Evolutionary conservation across 1,284 basidiomycete genomes (phyloP).

Genomic region (Trametes hirsuta): DNA sequence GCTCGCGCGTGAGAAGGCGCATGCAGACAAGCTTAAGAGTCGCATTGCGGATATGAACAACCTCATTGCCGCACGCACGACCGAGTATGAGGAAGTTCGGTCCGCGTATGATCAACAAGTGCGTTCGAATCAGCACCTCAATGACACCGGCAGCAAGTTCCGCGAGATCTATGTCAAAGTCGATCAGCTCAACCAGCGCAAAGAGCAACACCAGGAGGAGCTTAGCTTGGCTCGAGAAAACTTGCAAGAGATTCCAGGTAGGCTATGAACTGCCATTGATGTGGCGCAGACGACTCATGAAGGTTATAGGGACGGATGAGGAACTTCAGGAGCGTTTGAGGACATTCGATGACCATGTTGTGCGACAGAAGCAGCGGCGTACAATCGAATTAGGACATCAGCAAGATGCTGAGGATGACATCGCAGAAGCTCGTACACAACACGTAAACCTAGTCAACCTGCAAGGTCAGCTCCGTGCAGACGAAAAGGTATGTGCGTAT

Average conservation of each 20-base stretch:
- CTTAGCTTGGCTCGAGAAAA: constrained; percentile 68
- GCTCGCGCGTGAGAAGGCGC: constrained; percentile 83
- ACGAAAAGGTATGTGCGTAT: constrained; percentile 55
- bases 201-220: constrained; percentile 55
- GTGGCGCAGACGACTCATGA: constrained; percentile 2
- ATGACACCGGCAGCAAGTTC: constrained; percentile 85
- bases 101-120: constrained; percentile 68
- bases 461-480: constrained; percentile 64
- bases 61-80: constrained; percentile 71
- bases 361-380: constrained; percentile 54
- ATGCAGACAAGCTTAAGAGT: constrained; percentile 80
- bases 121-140: constrained; percentile 79
- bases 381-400: constrained; percentile 50
- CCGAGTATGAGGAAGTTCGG: constrained; percentile 76
- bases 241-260: constrained; percentile 78
- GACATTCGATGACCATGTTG: constrained; percentile 75
- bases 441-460: constrained; percentile 61
- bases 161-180: constrained; percentile 81
- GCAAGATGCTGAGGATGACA: constrained; percentile 67
- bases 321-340: constrained; percentile 71
- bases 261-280: not conserved
- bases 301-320: constrained; percentile 69
- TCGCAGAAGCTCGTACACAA: constrained; percentile 51
- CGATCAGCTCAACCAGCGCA: constrained; percentile 69
- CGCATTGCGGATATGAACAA: constrained; percentile 70